phyloP scores from a whole-genome alignment of 2,329 filamentous ascomycete genomes.

The Exserohilum rostratum region DNA sequence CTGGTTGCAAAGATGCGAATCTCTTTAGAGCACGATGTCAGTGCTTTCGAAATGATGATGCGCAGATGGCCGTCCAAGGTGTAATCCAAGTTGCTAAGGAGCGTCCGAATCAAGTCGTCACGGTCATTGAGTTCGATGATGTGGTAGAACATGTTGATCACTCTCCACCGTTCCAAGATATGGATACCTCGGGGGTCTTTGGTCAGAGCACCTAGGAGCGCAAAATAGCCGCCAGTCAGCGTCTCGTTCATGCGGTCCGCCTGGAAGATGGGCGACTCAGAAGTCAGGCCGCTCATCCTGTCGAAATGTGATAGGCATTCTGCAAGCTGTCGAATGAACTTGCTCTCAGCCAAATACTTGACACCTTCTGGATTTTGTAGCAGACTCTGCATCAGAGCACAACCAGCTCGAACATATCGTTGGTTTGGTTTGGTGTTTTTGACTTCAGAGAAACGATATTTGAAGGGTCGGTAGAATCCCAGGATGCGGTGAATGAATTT shows the following conservation, averaged over 20 bases:
- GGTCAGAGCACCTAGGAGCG: conserved; percentile 86
- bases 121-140: conserved; percentile 91
- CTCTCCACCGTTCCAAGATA: conserved; percentile 94
- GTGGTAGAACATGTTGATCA: conserved; percentile 99
- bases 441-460: conserved; percentile 89
- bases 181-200: conserved; percentile 80
- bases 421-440: conserved; percentile 92
- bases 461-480: conserved; percentile 96
- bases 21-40: conserved; percentile 88
- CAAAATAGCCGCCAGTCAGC: conserved; percentile 90
- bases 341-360: conserved; percentile 87
- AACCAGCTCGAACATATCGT: conserved; percentile 89
- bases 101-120: conserved; percentile 85
- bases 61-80: conserved; percentile 82
- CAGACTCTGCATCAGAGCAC: conserved; percentile 83
- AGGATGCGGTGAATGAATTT: conserved; percentile 96
- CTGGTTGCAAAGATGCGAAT: conserved; percentile 91
- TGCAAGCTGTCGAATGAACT: conserved; percentile 88
- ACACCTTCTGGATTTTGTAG: conserved; percentile 85
- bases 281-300: conserved; percentile 74
- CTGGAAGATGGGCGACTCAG: conserved; percentile 87
- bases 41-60: conserved; percentile 89
- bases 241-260: conserved; percentile 83
- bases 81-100: conserved; percentile 93
- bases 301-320: conserved; percentile 97